phyloP scores from a whole-genome alignment of 805 yeast genomes.

The Wickerhamiella parazyma region DNA sequence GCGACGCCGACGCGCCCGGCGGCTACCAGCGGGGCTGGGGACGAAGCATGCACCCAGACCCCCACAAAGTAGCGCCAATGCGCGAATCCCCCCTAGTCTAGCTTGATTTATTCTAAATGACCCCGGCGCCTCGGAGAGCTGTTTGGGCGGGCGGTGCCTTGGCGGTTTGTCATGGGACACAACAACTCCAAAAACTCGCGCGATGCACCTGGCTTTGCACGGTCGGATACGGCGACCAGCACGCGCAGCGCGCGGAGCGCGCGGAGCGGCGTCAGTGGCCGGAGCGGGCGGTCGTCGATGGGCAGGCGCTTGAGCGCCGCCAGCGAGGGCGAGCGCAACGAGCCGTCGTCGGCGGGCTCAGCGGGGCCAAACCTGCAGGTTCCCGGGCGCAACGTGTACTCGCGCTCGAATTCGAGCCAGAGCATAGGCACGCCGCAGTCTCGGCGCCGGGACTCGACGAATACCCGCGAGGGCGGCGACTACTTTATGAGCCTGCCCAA shows the following conservation, averaged over 20 bases:
- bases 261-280: slow-evolving; percentile 4
- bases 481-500: slow-evolving; percentile 19
- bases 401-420: slow-evolving; percentile 8
- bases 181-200: slow-evolving; percentile 24
- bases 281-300: slow-evolving; percentile 5
- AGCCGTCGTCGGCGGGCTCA: neutral
- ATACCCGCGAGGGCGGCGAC: slow-evolving; percentile 24
- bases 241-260: slow-evolving; percentile 21
- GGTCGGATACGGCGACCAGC: slow-evolving; percentile 31
- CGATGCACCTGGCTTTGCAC: slow-evolving; percentile 22
- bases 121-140: too few relatives aligned
- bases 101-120: too few relatives aligned
- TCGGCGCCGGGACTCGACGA: slow-evolving; percentile 1
- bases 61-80: too few relatives aligned
- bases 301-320: slow-evolving; percentile 2
- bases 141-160: too few relatives aligned
- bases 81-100: too few relatives aligned
- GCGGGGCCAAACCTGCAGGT: slow-evolving; percentile 1
- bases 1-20: too few relatives aligned
- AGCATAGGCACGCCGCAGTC: neutral
- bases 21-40: too few relatives aligned
- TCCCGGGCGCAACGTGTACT: slow-evolving; percentile 15
- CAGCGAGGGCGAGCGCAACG: slow-evolving; percentile 5
- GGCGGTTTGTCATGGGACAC: slow-evolving; percentile 27
- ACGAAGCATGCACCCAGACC: too few relatives aligned